Base-by-base conservation (phyloP, 371 early-diverging fungal genomes). In the Astathelohania contejeani region DNA sequence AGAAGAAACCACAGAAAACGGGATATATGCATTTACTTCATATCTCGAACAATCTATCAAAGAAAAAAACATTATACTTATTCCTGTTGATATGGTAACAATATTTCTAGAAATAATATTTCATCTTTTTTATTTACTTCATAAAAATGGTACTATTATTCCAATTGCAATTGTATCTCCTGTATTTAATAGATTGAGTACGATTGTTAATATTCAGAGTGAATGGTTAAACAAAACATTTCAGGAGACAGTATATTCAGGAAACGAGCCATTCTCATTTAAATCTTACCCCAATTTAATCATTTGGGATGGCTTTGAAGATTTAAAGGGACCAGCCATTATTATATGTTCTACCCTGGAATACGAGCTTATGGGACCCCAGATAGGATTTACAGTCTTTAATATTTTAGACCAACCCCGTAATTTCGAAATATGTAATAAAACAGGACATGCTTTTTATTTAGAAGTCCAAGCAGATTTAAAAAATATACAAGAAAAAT, bases 161-260 rank as follows among this genome's bases (percentile, higher is more conserved):
- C 37, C 37, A 35, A 35, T 35, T 9, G n/a, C 37, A 35, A 35
- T 35, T n/a, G 7, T 7, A 7, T 35, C 37, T 35, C 37, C 37
- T 9, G n/a, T 35, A 35, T 35, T 35, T n/a, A 35, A 35, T n/a
- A 35, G n/a, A n/a, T n/a, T 35, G 37, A 35, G 37, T n/a, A 35
- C 7, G n/a, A 35, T 35, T 9, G 37, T 35, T 9, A 35, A 35
- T 35, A 35, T 35, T 35, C 37, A 35, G 37, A 35, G 37, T 35
- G 37, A 35, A 35, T 35, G 37, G 37, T n/a, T 35, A 35, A 9
- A n/a, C n/a, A n/a, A 35, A 35, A 7, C n/a, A 9, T 35, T 35
- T 35, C n/a, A 7, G 7, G 37, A n/a, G 9, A n/a, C 37, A 9
- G 37, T 35, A 9, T 35, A 35, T n/a, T 9, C 7, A n/a, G 37